Percentiles rank a stretch among this genome's conserved stretches.
These are phyloP conservation scores for Lophiostoma macrostomum DNA, from an alignment of 495 filamentous ascomycete species.

Conservation along the genomic window DNA sequence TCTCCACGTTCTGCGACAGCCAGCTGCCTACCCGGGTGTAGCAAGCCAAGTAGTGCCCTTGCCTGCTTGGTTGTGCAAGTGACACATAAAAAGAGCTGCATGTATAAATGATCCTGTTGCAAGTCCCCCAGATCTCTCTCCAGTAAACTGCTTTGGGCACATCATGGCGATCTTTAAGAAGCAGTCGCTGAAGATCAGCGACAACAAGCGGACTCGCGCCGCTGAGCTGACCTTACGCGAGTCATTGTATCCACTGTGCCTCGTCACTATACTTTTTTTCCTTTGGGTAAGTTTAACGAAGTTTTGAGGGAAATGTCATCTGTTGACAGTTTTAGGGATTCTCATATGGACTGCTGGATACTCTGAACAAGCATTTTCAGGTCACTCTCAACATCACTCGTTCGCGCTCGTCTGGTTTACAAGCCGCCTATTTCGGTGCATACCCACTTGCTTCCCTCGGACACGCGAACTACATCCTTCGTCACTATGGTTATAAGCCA, in stretches of 20 bases:
- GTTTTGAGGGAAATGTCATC: neutral
- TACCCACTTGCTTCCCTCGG: conserved; percentile 61
- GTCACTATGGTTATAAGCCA: conserved; percentile 40
- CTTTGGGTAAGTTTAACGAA: conserved; percentile 56
- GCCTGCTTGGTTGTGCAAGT: neutral
- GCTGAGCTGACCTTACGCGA: conserved; percentile 51
- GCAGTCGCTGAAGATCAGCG: conserved; percentile 21
- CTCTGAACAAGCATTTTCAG: conserved; percentile 67
- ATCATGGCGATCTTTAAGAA: conserved; percentile 23
- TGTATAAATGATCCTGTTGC: neutral
- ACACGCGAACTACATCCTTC: conserved; percentile 51
- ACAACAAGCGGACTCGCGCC: conserved; percentile 28
- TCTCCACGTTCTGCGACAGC: conserved; percentile 1
- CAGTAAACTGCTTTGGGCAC: neutral
- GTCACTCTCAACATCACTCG: conserved; percentile 51
- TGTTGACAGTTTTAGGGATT: conserved; percentile 48
- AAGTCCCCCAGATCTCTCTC: neutral
- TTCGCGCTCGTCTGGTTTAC: conserved; percentile 52
- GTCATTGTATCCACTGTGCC: conserved; percentile 54
- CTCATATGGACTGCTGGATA: conserved; percentile 75
- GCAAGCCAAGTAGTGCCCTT: neutral
- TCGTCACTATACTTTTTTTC: conserved; percentile 78
- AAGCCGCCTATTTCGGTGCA: conserved; percentile 56
- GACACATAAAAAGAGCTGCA: too few species aligned
- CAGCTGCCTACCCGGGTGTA: conserved; percentile 11